These are phyloP conservation scores for Aspergillus egyptiacus DNA, from an alignment of 495 filamentous ascomycete species.

Conservation along the genomic window DNA sequence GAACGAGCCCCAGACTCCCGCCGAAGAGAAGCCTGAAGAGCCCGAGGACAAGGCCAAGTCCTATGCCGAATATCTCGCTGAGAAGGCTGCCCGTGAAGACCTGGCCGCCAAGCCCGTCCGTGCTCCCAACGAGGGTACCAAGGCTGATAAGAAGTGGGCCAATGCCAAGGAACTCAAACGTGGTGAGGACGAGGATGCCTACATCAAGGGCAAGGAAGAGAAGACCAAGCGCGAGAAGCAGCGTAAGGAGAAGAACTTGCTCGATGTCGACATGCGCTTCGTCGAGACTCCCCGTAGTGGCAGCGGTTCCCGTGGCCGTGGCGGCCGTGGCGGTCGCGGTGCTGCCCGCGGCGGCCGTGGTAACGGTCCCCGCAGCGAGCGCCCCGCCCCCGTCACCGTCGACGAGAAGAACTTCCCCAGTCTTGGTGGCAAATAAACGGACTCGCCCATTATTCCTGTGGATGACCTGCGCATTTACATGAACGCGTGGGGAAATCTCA, in stretches of 20 bases:
- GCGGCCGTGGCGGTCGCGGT: conserved; percentile 47
- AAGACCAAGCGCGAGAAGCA: conserved; percentile 84
- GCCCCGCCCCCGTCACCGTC: conserved; percentile 25
- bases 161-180: conserved; percentile 70
- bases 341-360: conserved; percentile 32
- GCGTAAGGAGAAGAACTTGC: conserved; percentile 83
- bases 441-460: conserved; percentile 3
- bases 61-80: conserved; percentile 79
- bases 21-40: conserved; percentile 48
- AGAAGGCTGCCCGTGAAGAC: conserved; percentile 73
- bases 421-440: conserved; percentile 42
- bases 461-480: background rate
- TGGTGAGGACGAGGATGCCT: conserved; percentile 65
- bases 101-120: conserved; percentile 69
- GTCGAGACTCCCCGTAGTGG: conserved; percentile 53
- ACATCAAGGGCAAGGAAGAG: conserved; percentile 66
- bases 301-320: conserved; percentile 46
- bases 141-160: conserved; percentile 86
- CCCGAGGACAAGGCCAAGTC: conserved; percentile 83
- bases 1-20: conserved; percentile 51
- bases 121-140: conserved; percentile 83
- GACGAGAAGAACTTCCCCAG: conserved; percentile 50
- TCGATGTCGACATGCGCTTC: conserved; percentile 81
- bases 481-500: conserved; percentile 1
- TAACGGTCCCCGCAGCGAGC: conserved; percentile 28